A percentile compares a stretch with the other conserved stretches of the same genome.
Conservation (phyloP, 805 yeast species). For the Jamesozyma gamospora region DNA sequence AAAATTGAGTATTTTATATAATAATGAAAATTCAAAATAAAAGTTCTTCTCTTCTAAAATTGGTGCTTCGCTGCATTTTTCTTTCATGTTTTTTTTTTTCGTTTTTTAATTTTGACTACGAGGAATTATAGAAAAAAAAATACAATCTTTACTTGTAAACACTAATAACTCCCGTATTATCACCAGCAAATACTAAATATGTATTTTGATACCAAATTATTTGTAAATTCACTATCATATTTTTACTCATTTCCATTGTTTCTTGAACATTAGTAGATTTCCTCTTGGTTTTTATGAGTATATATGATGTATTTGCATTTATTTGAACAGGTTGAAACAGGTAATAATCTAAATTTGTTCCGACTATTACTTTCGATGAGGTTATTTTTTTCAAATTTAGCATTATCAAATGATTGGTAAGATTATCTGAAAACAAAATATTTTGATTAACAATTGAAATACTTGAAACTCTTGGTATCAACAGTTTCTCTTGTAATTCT, state of each 20-base stretch:
- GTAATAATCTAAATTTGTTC: conserved; percentile 2
- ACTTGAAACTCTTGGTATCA: not conserved
- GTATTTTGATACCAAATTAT: not conserved
- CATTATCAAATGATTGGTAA: conserved; percentile 12
- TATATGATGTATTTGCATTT: conserved; percentile 15
- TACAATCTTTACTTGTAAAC: conserved; percentile 1
- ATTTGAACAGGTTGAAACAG: conserved; percentile 10
- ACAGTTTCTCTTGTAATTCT: conserved; percentile 1
- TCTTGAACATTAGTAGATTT: no score
- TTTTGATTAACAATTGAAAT: conserved; percentile 6
- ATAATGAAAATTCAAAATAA: no score
- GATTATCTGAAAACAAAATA: conserved; percentile 13
- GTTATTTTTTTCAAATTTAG: conserved; percentile 11
- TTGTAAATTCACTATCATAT: no score
- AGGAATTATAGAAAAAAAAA: no score
- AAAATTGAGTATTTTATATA: no score
- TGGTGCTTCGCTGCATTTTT: no score
- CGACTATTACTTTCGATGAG: conserved; percentile 7
- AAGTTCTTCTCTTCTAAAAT: no score
- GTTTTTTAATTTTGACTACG: not conserved
- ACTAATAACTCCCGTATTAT: conserved; percentile 1
- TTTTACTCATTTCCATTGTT: no score
- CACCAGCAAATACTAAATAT: not conserved
- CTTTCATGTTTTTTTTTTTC: not conserved
- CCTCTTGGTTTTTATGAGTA: conserved; percentile 5